Base-by-base conservation (phyloP, 306 rosid species). In the Corylus americana region DNA sequence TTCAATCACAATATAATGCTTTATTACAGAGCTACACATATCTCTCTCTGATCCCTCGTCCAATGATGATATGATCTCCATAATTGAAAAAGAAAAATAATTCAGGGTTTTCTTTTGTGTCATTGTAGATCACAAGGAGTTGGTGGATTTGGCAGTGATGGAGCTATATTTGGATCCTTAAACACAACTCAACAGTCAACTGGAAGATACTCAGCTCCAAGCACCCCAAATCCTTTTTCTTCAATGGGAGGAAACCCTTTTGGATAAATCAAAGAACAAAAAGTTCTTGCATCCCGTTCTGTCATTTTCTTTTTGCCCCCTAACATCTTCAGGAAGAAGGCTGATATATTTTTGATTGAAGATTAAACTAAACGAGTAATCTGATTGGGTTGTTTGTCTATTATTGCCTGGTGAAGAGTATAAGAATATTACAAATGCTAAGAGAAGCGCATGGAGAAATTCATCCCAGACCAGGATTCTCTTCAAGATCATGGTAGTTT, bases 241-340 rank as follows among this genome's bases (percentile, higher is more conserved):
- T 74, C 88, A 49, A 67, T 17, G 59, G 82, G 91, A 78, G 83
- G 87, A 73, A 92, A 94, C 54, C 98, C 98, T 63, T 94, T 92
- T 80, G 95, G 80, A 75, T 93, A 89, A 62, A 37, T 9, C 39
- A 58, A 81, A 47, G 22, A 54, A 0, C 45, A 42, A 42, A 67
- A 70, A 50, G 73, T 66, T 58, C 76, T 39, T 20, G 14, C 66
- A 51, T 4, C 39, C n/a, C 45, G 11, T 75, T 13, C 73, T 69
- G 58, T 55, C 74, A 61, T 57, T 57, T 77, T 58, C 10, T 64
- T 53, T 58, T 29, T 54, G 27, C 44, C 45, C 20, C 58, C 22
- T 22, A 17, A 17, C 25, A 18, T 67, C 71, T 66, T 35, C 71
- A 2, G 13, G 47, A 45, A 7, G 25, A 42, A 7, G 22, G 17